phyloP scores from a whole-genome alignment of 192 early-diverging fungal genomes.

The Podochytrium sp. region DNA sequence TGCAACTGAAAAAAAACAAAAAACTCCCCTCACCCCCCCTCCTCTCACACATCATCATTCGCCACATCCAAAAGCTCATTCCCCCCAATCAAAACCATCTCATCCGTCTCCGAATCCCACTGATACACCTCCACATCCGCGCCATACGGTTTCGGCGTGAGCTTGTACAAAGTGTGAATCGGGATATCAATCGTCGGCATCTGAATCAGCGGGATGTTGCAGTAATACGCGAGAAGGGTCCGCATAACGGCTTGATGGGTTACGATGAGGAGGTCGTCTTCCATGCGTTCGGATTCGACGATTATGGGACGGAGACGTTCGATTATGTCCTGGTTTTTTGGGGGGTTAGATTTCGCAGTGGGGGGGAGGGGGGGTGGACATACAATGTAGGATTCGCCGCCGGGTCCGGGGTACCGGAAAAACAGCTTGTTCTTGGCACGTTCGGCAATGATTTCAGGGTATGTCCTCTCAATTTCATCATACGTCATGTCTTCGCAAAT shows the following conservation, averaged over 20 bases:
- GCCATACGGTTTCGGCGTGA: slow-evolving; percentile 86
- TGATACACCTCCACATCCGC: slow-evolving; percentile 47
- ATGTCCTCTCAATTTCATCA: slow-evolving; percentile 74
- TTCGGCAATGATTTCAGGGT: slow-evolving; percentile 82
- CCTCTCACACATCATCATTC: background rate
- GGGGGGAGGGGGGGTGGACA: background rate
- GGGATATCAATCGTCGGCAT: slow-evolving; percentile 84
- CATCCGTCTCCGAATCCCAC: slow-evolving; percentile 34
- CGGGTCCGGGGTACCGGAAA: slow-evolving; percentile 95
- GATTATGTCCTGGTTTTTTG: slow-evolving; percentile 91
- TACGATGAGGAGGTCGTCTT: slow-evolving; percentile 81
- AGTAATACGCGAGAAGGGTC: slow-evolving; percentile 88
- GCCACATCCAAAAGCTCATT: slow-evolving; percentile 12
- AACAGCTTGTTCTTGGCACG: slow-evolving; percentile 85
- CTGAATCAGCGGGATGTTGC: slow-evolving; percentile 78
- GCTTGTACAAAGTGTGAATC: slow-evolving; percentile 78
- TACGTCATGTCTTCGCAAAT: slow-evolving; percentile 59
- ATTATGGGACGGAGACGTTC: slow-evolving; percentile 91
- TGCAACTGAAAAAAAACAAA: too few relatives aligned
- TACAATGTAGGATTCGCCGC: slow-evolving; percentile 86
- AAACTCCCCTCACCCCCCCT: too few relatives aligned
- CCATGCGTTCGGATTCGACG: slow-evolving; percentile 94
- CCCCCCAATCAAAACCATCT: slow-evolving; percentile 30
- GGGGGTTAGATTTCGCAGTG: background rate
- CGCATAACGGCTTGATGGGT: slow-evolving; percentile 92